Evolutionary conservation across 2,329 filamentous ascomycete species (phyloP).

Genomic region (Curvularia lunata): DNA sequence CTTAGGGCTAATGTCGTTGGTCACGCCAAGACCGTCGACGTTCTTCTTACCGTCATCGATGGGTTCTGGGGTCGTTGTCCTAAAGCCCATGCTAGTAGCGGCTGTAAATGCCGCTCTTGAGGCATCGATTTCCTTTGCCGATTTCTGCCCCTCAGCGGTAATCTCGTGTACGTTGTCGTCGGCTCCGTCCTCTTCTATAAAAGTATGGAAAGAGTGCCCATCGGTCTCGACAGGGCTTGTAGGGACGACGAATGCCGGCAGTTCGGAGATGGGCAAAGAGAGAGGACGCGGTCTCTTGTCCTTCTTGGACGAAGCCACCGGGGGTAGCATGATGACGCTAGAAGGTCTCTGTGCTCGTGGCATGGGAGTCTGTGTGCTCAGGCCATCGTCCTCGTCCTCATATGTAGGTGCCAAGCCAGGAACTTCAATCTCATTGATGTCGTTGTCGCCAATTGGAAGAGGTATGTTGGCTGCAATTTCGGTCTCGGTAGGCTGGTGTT

Average conservation of each 20-base stretch:
- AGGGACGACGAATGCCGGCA: conserved; percentile 29
- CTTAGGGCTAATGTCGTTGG: conserved; percentile 30
- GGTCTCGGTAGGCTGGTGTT: conserved; percentile 54
- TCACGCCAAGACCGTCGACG: conserved; percentile 26
- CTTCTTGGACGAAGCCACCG: conserved; percentile 27
- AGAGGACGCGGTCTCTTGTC: conserved; percentile 34
- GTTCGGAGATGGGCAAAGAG: conserved; percentile 39
- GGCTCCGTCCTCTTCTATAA: neutral
- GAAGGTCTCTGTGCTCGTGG: conserved; percentile 33
- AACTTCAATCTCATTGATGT: conserved; percentile 81
- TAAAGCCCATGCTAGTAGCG: conserved; percentile 41
- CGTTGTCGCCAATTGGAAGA: conserved; percentile 70
- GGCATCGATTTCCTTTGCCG: conserved; percentile 26
- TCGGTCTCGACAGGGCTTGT: conserved; percentile 5
- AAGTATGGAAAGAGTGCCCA: neutral
- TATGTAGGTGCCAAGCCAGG: conserved; percentile 73
- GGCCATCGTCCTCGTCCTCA: conserved; percentile 55
- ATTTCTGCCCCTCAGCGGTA: conserved; percentile 14
- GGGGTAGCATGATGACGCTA: conserved; percentile 40
- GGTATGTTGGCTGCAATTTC: conserved; percentile 66
- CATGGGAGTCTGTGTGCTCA: conserved; percentile 36
- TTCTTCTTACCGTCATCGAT: conserved; percentile 20
- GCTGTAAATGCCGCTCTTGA: conserved; percentile 44
- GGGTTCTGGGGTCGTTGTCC: conserved; percentile 30
- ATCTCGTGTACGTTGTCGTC: conserved; percentile 15